These are phyloP conservation scores for Cystobasidium pallidum DNA, from an alignment of 1,284 basidiomycete species.

Conservation along the genomic window DNA sequence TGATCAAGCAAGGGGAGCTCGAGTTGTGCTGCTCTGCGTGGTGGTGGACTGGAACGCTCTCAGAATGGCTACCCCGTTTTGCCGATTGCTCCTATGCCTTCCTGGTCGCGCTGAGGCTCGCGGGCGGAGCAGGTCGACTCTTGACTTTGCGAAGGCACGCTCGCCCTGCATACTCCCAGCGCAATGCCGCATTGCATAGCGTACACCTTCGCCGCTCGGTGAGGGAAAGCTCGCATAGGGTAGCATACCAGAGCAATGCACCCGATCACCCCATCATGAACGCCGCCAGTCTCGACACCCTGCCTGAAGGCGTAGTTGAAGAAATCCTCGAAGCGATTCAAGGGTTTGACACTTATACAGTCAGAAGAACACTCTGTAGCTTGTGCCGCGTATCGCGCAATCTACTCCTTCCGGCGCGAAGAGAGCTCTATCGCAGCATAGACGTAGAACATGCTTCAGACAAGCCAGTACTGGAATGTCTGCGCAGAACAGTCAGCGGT, in stretches of 20 bases:
- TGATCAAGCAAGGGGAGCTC: no score
- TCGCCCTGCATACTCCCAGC: neutral
- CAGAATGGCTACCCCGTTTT: neutral
- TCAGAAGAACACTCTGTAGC: neutral
- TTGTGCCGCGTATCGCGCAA: conserved; percentile 18
- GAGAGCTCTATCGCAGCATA: conserved; percentile 28
- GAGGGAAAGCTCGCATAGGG: no score
- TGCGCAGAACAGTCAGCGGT: conserved; percentile 3
- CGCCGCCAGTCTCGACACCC: conserved; percentile 17
- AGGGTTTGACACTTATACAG: neutral
- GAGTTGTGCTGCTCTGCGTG: no score
- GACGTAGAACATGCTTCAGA: conserved; percentile 19
- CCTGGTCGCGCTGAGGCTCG: no score
- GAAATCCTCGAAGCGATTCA: conserved; percentile 17
- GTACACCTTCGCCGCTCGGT: neutral
- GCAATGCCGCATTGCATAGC: neutral
- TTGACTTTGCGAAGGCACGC: no score
- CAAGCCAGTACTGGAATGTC: neutral
- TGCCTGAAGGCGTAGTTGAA: conserved; percentile 37
- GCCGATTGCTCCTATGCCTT: no score
- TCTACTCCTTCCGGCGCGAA: conserved; percentile 20
- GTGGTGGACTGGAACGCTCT: no score
- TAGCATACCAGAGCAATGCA: neutral
- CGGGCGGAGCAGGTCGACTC: no score
- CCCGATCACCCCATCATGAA: conserved; percentile 17